A percentile compares a stretch with the other conserved stretches of the same genome.
These are phyloP conservation scores for Metschnikowia henanensis DNA, from an alignment of 805 yeast genomes.

Conservation along the genomic window DNA sequence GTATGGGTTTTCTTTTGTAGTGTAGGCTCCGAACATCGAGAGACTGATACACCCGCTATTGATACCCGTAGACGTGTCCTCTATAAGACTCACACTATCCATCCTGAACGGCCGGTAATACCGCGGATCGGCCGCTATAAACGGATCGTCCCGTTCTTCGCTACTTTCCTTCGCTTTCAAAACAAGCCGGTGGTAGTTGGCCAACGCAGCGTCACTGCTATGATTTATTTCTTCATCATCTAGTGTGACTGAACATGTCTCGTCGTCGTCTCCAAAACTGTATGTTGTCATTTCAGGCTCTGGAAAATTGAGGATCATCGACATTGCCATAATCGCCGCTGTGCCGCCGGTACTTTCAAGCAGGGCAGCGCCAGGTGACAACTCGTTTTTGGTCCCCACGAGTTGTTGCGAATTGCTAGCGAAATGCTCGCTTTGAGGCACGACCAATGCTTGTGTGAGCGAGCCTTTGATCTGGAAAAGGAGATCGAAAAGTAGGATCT, in stretches of 20 bases:
- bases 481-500: slow-evolving; percentile 59
- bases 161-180: slow-evolving; percentile 13
- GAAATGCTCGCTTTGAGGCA: slow-evolving; percentile 9
- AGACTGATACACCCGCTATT: slow-evolving; percentile 44
- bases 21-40: slow-evolving; percentile 42
- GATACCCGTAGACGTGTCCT: slow-evolving; percentile 35
- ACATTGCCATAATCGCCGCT: slow-evolving; percentile 6
- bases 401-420: slow-evolving; percentile 3
- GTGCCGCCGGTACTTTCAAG: slow-evolving; percentile 6
- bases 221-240: slow-evolving; percentile 32
- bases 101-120: slow-evolving; percentile 25
- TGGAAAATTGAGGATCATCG: slow-evolving; percentile 29
- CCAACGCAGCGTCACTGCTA: slow-evolving; percentile 33
- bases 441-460: slow-evolving; percentile 21
- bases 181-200: slow-evolving; percentile 29
- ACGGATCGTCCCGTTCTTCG: slow-evolving; percentile 13
- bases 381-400: slow-evolving; percentile 2
- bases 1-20: slow-evolving; percentile 40
- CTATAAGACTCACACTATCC: slow-evolving; percentile 39
- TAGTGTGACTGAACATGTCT: slow-evolving; percentile 17
- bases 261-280: slow-evolving; percentile 12
- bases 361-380: background rate
- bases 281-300: slow-evolving; percentile 29
- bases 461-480: slow-evolving; percentile 51
- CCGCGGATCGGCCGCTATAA: slow-evolving; percentile 12